Percentiles rank a stretch among this genome's conserved stretches.
These are phyloP conservation scores for Neoboletus magnificus DNA, from an alignment of 768 basidiomycete genomes.

Conservation along the genomic window DNA sequence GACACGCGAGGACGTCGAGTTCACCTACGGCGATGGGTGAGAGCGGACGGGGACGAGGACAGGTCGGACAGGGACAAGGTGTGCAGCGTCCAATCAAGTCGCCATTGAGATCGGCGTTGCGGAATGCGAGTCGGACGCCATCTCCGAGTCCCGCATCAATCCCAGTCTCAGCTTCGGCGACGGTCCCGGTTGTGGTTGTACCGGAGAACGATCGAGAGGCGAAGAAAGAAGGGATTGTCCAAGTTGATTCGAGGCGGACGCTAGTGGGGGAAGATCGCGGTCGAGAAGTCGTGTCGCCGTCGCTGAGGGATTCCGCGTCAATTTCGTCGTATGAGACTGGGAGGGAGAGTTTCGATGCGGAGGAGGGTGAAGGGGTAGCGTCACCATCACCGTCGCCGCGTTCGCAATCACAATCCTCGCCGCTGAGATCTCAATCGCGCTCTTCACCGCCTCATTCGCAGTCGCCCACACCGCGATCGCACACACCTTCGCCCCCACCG, in stretches of 20 bases:
- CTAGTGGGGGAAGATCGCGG: not conserved
- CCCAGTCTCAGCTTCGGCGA: not conserved
- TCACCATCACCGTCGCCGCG: not conserved
- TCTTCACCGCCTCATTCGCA: too few species aligned
- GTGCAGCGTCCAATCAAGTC: constrained; percentile 36
- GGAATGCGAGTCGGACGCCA: constrained; percentile 48
- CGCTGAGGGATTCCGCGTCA: constrained; percentile 23
- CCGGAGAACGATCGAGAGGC: not conserved
- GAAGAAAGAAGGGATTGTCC: not conserved
- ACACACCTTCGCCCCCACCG: not conserved
- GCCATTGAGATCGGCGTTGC: constrained; percentile 63
- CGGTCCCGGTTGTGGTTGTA: not conserved
- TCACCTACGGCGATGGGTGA: not conserved
- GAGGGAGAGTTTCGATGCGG: constrained; percentile 47
- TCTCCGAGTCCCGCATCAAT: constrained; percentile 34
- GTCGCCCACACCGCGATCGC: not conserved
- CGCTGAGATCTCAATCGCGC: not conserved
- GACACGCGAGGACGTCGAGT: constrained; percentile 2
- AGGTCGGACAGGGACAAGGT: not conserved
- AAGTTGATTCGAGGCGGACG: not conserved
- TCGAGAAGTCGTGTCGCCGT: not conserved
- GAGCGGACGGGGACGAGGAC: not conserved
- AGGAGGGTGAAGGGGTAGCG: constrained; percentile 13
- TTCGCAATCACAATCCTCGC: not conserved
- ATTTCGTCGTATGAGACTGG: constrained; percentile 68